Evolutionary conservation across 169 alveolate species (phyloP).

Genomic region (Besnoitia besnoiti): DNA sequence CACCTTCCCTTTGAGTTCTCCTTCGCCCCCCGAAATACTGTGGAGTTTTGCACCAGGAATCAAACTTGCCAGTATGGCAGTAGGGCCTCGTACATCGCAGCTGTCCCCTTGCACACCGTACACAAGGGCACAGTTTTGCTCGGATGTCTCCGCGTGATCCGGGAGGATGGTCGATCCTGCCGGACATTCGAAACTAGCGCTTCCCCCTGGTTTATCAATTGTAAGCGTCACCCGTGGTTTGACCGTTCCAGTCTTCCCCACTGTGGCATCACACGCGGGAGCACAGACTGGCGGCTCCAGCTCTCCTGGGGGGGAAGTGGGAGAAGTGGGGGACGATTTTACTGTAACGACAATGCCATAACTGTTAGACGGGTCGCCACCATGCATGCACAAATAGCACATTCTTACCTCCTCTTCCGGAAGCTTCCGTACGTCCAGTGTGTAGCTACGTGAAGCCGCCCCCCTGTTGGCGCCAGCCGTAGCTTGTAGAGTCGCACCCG

Average conservation of each 20-base stretch:
- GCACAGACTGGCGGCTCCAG: background rate
- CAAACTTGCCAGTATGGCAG: background rate
- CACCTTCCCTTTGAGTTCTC: background rate
- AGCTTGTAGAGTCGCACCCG: background rate
- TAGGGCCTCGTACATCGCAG: constrained; percentile 3
- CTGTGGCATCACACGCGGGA: background rate
- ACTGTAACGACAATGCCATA: background rate
- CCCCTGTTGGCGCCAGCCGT: background rate
- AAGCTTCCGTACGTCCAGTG: background rate
- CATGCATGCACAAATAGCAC: constrained; percentile 22
- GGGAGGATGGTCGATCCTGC: constrained; percentile 1
- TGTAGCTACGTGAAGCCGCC: background rate
- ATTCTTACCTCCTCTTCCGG: background rate
- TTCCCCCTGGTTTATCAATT: background rate
- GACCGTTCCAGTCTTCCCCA: background rate
- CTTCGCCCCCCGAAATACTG: background rate
- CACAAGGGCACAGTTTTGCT: background rate
- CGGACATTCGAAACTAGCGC: background rate
- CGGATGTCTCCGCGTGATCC: constrained; percentile 22
- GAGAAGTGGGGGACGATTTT: no score
- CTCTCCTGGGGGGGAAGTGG: background rate
- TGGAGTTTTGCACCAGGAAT: background rate
- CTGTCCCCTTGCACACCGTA: background rate
- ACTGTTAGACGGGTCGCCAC: background rate
- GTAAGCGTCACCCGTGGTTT: background rate